Percentiles rank a stretch among this genome's conserved stretches.
phyloP scores from a whole-genome alignment of 768 basidiomycete species.

The Termitomyces sp. region DNA sequence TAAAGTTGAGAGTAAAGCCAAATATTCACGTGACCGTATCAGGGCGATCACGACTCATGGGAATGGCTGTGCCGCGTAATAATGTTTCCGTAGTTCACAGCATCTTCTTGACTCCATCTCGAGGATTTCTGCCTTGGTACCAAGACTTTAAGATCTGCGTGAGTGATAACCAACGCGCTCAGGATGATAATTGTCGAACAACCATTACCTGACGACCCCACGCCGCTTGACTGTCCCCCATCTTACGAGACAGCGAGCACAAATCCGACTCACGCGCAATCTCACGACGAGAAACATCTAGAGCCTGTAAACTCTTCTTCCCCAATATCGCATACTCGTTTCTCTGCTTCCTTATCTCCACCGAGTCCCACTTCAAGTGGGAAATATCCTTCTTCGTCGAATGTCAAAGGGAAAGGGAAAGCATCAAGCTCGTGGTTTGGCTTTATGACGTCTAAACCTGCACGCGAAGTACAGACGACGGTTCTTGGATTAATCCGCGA shows the following conservation, averaged over 20 bases:
- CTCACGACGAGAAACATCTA: conserved; percentile 5
- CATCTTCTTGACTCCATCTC: conserved; percentile 9
- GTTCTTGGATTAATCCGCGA: conserved; percentile 53
- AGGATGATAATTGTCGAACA: conserved; percentile 15
- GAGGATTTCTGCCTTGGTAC: conserved; percentile 13
- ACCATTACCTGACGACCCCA: conserved; percentile 32
- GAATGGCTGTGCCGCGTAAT: too few species aligned
- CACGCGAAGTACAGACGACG: conserved; percentile 48
- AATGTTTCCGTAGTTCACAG: neutral
- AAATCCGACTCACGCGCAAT: too few species aligned
- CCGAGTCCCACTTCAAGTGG: neutral
- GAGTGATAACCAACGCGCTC: too few species aligned
- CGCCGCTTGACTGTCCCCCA: conserved; percentile 33
- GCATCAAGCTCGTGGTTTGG: conserved; percentile 28
- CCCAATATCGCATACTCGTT: neutral
- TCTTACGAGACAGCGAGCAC: conserved; percentile 29
- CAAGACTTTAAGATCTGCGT: too few species aligned
- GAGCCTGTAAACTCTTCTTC: neutral
- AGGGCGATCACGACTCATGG: neutral
- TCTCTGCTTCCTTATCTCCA: conserved; percentile 4
- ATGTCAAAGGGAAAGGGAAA: conserved; percentile 25
- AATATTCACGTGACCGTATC: too few species aligned
- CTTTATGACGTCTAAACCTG: conserved; percentile 28
- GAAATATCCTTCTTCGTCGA: conserved; percentile 13
- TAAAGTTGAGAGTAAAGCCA: too few species aligned